Base-by-base conservation (phyloP, 192 early-diverging fungal species). In the Funneliformis mosseae region DNA sequence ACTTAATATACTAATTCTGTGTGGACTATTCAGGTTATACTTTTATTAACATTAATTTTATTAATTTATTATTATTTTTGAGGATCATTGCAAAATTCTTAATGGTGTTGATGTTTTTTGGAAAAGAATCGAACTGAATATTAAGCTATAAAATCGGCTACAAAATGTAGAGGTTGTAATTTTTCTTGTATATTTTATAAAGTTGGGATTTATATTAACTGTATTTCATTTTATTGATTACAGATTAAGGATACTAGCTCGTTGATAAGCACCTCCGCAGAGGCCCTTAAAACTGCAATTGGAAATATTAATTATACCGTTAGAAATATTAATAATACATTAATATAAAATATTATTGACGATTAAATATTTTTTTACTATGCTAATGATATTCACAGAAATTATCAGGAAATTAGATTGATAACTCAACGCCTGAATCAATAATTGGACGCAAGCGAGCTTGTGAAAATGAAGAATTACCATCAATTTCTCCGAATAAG, bases 81-180 rank as follows among this genome's bases (percentile, higher is more conserved):
- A 74, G 80, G 55, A n/a, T 0, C 55, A 81, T 63, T 39, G 71
- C 63, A 3, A 74, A 18, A 66, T 1, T 67, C 46, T 81, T 67
- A 5, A 6, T 8, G 55, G 42, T 62, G 55, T 81, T 7, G 50
- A 63, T 45, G 64, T 38, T 38, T 81, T 81, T 74, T 81, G 80
- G 71, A 81, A 72, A 46, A 73, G 43, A 80, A 80, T 80, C 61
- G 79, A 80, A 80, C 68, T 80, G n/a, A 80, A 80, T 59, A 16
- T 4, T 12, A 0, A 33, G 74, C 55, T 76, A 59, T 55, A 61
- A 27, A 59, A 41, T 76, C 74, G 38, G 76, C 7, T 63, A 42
- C 76, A 66, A 41, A 23, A 11, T 45, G 62, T 41, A 66, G 62
- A 66, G 76, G 76, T 77, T 77, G 4, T 77, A 64, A 42, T 63